Evolutionary conservation across 108 stramenopile genomes (phyloP), one percentile per base, ranked within the genome.

Genomic region (Skeletonema potamos): DNA sequence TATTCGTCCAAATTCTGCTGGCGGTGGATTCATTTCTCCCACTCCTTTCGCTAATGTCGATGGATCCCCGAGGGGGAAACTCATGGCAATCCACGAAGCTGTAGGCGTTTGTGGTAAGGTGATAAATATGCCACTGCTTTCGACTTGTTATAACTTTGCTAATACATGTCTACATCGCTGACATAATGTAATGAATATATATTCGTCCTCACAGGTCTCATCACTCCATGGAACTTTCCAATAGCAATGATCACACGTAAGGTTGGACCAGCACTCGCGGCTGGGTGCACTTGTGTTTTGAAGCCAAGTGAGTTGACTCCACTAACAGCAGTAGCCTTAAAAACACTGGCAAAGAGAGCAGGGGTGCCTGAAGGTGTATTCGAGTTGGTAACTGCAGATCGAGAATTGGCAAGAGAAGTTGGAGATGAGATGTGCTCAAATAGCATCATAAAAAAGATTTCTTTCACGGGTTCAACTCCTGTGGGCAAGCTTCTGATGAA

Each of bases 141-240:
- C n/a, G n/a, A n/a, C n/a, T 27, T 27, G 0, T 30, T 39, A 32
- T 18, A 1, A 24, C 2, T 10, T 48, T 1, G 34, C 34, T 41
- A 15, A n/a, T 8, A 41, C 39, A n/a, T 41, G 13, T 15, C 39
- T 41, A 3, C 15, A 7, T 24, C 22, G 44, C 17, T 20, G n/a
- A n/a, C n/a, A n/a, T n/a, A n/a, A n/a, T n/a, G n/a, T n/a, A n/a
- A 6, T 34, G 4, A 34, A 34, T 34, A 34, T 34, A 4, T 34
- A 34, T 18, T 18, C 48, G n/a, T 1, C 7, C 5, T 9, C 8
- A 24, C 22, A 48, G 48, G 55, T 26, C 58, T 94, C 9, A 87
- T 97, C n/a, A 92, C 95, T 26, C 99, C 99, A 13, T 98, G 97
- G 97, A 99, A 99, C 80, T 99, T 98, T 74, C 99, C 99, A 0